phyloP scores from a whole-genome alignment of 139 green algal genomes.

The Chlamydomonas schloesseri region DNA sequence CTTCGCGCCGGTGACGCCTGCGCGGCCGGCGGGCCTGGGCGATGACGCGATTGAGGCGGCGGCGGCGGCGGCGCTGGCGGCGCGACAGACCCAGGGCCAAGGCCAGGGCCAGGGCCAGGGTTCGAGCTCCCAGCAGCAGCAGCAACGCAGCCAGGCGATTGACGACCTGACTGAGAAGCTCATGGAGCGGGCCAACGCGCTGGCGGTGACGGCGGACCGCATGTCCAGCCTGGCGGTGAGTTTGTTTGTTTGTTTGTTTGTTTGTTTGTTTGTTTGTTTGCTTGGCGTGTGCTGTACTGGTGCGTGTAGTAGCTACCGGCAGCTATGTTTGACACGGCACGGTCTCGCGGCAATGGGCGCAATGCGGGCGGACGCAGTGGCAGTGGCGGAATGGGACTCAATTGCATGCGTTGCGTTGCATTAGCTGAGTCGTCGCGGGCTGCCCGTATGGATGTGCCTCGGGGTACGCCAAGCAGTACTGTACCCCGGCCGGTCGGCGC shows the following conservation, averaged over 20 bases:
- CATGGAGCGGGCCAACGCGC: background rate
- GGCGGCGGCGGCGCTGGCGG: background rate
- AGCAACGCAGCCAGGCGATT: background rate
- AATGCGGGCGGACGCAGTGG: too few species aligned
- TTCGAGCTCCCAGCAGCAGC: background rate
- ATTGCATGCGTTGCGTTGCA: too few species aligned
- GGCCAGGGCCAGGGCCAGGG: too few species aligned
- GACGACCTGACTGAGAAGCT: conserved; percentile 16
- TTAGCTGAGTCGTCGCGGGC: too few species aligned
- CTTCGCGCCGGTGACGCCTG: background rate
- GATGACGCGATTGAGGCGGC: too few species aligned
- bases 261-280: background rate
- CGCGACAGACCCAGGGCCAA: too few species aligned
- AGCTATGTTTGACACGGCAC: too few species aligned
- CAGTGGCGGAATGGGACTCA: background rate
- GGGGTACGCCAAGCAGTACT: too few species aligned
- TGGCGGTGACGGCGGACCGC: background rate
- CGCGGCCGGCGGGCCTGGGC: background rate
- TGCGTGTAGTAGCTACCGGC: background rate
- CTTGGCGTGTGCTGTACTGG: too few species aligned
- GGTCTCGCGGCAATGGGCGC: too few species aligned
- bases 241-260: background rate
- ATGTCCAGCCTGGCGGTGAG: background rate
- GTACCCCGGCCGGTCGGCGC: too few species aligned
- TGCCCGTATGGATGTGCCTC: too few species aligned